Base-by-base conservation (phyloP, 805 yeast species). In the Phaffomyces opuntiae region DNA sequence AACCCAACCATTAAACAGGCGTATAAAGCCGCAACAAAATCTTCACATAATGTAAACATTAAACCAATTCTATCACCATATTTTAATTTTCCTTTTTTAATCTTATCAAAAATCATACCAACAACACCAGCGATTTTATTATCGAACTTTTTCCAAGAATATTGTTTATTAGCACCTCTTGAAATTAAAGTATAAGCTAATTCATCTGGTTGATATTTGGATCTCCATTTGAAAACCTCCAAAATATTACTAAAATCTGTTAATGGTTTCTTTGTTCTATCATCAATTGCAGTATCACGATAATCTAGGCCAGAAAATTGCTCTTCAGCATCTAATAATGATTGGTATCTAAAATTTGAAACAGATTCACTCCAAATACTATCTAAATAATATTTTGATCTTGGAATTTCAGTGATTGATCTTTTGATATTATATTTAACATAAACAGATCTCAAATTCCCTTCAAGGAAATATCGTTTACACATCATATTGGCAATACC, bases 401-500 rank as follows among this genome's bases (percentile, higher is more conserved):
- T 78, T 2, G 89, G 83, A 32, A 87, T 67, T 57, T 78, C 74
- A 42, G 81, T 73, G 9, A 88, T 66, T 0, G 89, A 78, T 42
- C 75, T 75, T 27, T 76, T 68, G 24, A 84, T 72, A 49, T 83
- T 82, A 59, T 89, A 93, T 58, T 87, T 88, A 44, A 89, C 88
- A 63, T 80, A 90, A 26, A 78, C 81, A 0, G 95, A 81, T n/a
- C 78, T 73, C 21, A 93, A 66, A n/a, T 75, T 70, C 2, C 98
- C 98, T 52, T 80, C 84, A 37, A 81, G 70, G 59, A 89, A 89
- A 53, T 78, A 75, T 52, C 81, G 78, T 57, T 82, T 87, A 65
- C 86, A 88, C 56, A 81, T 74, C 84, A 81, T 87, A 54, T 90
- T 93, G 0, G 98, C 98, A 51, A 93, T 84, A 55, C 93, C 98